Evolutionary conservation across 1,284 basidiomycete species (phyloP), one percentile per base, ranked within the genome.

Genomic region (Leccinum pachyderme): DNA sequence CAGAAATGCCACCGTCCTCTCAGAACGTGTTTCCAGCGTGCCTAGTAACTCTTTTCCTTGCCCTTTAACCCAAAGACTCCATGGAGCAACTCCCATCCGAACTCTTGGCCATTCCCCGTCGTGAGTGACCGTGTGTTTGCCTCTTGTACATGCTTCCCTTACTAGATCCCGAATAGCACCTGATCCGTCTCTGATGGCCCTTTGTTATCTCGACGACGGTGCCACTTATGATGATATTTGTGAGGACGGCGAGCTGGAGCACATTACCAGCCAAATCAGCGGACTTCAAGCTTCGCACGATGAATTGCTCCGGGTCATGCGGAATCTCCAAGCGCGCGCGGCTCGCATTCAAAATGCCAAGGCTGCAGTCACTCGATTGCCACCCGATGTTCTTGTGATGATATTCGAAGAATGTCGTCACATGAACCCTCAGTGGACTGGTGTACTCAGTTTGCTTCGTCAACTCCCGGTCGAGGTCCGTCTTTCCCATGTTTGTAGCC

Each of bases 341-440:
- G 69, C 67, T 27, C 69, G 57, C 48, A 67, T 72, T 22, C 70
- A 64, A 53, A 69, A 69, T n/a, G 43, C 56, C 51, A 69, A 52
- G 15, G 51, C 59, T 24, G 52, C 67, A 15, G 69, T 69, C 41
- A 58, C 69, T n/a, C 68, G 70, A 57, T 54, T 69, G 24, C 67
- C 67, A 2, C 53, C 66, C 12, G 67, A 69, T 53, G 62, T 69
- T 28, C 70, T 69, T 41, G 63, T 67, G 39, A 59, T 69, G 60
- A 65, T 69, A 49, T 69, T 69, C n/a, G 64, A 70, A 50, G 69
- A 69, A 28, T 67, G 64, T 47, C 62, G 68, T 51, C 67, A 72
- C 53, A 51, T 67, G 31, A 67, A 65, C 37, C 69, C 66, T n/a
- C 69, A 69, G 52, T 69, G 67, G 67, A 52, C 62, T 7, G 67